These are phyloP conservation scores for Pichia sp. DNA, from an alignment of 1,139 yeast species.

Conservation along the genomic window DNA sequence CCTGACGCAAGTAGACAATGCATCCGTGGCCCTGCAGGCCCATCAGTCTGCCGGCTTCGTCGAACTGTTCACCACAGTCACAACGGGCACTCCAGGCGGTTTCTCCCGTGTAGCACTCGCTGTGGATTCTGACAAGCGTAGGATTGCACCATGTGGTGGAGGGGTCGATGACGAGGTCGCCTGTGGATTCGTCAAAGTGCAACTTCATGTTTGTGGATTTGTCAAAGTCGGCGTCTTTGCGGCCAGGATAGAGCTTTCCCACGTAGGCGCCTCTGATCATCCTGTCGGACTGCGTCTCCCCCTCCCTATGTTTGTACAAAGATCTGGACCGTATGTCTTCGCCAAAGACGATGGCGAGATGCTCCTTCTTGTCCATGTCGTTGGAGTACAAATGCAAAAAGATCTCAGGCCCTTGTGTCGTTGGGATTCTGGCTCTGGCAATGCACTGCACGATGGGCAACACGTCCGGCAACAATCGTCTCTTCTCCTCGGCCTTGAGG, in stretches of 20 bases:
- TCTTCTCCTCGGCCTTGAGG: constrained; percentile 24
- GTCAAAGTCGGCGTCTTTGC: constrained; percentile 67
- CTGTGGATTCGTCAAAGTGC: constrained; percentile 44
- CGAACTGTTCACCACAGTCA: constrained; percentile 99
- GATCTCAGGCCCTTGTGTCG: constrained; percentile 91
- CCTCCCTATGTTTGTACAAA: constrained; percentile 54
- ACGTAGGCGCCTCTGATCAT: constrained; percentile 98
- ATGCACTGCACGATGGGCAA: constrained; percentile 82
- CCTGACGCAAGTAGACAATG: constrained; percentile 94
- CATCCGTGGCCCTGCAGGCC: constrained; percentile 87
- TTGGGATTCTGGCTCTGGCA: constrained; percentile 91
- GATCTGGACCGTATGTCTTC: constrained; percentile 81
- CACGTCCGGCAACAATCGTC: constrained; percentile 36
- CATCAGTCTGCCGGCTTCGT: constrained; percentile 95
- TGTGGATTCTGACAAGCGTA: constrained; percentile 75
- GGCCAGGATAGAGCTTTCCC: constrained; percentile 86
- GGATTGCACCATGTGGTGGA: constrained; percentile 20
- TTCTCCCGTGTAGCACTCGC: constrained; percentile 98
- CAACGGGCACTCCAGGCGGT: constrained; percentile 99
- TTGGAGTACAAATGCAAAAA: constrained; percentile 88
- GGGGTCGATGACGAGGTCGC: constrained; percentile 47
- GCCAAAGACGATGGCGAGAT: constrained; percentile 95
- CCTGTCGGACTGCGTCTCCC: constrained; percentile 84
- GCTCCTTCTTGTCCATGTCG: constrained; percentile 87
- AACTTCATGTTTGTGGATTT: constrained; percentile 41